Base-by-base conservation (phyloP, 805 yeast species). In the Clavispora vitiphila region DNA sequence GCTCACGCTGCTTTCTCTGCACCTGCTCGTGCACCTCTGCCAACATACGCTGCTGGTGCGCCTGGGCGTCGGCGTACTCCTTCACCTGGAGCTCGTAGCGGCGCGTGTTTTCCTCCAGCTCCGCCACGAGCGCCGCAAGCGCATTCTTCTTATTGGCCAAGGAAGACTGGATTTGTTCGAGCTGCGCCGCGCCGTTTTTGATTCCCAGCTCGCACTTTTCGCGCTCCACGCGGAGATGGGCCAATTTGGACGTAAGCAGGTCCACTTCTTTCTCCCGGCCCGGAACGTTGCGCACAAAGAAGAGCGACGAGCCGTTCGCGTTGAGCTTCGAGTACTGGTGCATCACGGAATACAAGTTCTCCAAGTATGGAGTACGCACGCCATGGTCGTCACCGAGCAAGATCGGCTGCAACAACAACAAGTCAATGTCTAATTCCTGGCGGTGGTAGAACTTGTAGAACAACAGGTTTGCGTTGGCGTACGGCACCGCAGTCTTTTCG, bases 341-440 rank as follows among this genome's bases (percentile, higher is more conserved):
- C 69, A 84, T 67, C 40, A 81, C 75, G 2, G 96, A 88, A 58
- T 87, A 90, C 43, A 87, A 65, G 52, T 86, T 86, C 64, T 90
- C 97, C 59, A 90, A 70, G 59, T 90, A 90, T 2, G 97, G 96
- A 0, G 96, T 87, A 58, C 84, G 83, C 41, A 88, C 81, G 37
- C 83, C 81, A 57, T 78, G 77, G 58, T 89, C 96, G 64, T 89
- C 96, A n/a, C 93, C 96, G 43, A 89, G 69, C 41, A 90, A 67
- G 39, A 90, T 90, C 5, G 96, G 95, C 57, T 88, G 95, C 47
- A 90, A 73, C 40, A 90, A 66, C 34, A 88, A 67, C 56, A 88
- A 71, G 64, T 90, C 97, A 32, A 85, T 69, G 46, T 83, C 79
- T 45, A 86, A 60, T 34, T 77, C 78, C 24, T 47, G 46, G 37